Evolutionary conservation across 2,329 filamentous ascomycete genomes (phyloP), one percentile per base, ranked within the genome.

Genomic region (Sarocladium oryzae): DNA sequence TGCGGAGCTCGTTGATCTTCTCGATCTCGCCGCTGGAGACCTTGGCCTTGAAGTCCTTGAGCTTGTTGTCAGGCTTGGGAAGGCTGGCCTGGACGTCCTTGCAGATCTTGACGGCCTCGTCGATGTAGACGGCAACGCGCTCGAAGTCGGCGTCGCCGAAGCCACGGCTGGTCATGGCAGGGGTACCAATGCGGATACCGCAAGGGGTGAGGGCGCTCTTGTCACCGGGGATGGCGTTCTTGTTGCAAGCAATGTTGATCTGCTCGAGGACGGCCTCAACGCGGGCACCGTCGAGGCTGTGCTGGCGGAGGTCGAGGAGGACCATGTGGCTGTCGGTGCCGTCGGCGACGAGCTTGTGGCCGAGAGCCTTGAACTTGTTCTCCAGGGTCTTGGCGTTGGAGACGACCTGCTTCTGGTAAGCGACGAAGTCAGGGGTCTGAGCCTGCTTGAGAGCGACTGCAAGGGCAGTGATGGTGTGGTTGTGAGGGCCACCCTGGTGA

Each of bases 221-320:
- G 80, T 99, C 93, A 57, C 93, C 93, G 36, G 93, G 93, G 54
- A 96, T 93, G 55, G 89, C 86, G 83, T 99, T 99, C 85, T 99
- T 99, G 85, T 99, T 99, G 82, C 90, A 95, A 56, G 93, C 91
- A 70, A 99, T 95, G 79, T 96, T 95, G 74, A 96, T 93, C 70
- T 95, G 88, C 78, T 99, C 93, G 18, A 99, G 85, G 54, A 99
- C 87, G 56, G 89, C 86, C 80, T 99, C 93, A 37, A 97, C 88
- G 70, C 93, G 89, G 53, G 93, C 93, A 63, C 93, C 93, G 63
- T 99, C 93, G 16, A 99, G 83, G 56, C 75, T 79, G 67, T 88
- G 82, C 65, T 90, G 84, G 69, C 95, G 91, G 58, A 99, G 84
- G 71, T 99, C 93, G 55, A 99, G 73, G 53, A 99, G 85, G 46